Base-by-base conservation (phyloP, 805 yeast species). In the Sugiyamaella marilandica region DNA sequence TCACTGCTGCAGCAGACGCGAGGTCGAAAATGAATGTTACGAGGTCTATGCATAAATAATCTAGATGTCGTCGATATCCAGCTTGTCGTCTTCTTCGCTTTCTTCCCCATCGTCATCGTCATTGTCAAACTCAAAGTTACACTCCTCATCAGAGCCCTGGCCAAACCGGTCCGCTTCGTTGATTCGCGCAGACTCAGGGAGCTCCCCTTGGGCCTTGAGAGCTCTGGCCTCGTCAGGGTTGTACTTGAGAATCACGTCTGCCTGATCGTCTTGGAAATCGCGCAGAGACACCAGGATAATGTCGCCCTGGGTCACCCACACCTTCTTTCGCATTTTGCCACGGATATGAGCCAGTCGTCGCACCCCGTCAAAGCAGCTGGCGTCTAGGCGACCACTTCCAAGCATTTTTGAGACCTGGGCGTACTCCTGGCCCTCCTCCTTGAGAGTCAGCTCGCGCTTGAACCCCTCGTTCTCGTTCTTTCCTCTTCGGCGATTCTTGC, bases 231-330 rank as follows among this genome's bases (percentile, higher is more conserved):
- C 99, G 67, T 94, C 99, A 49, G 97, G 85, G 72, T 87, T 89
- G 74, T 85, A 94, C 74, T 94, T 94, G 73, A 92, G 95, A 54
- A 94, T 92, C 62, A 94, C 97, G 71, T 94, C 99, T 78, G 97
- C 94, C 72, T 87, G 95, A 58, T 88, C 96, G 67, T 92, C 97
- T 75, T 94, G 97, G 83, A 94, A 94, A 67, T 94, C 99, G 80
- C 99, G 90, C 65, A 94, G 81, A 7, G 97, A 91, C 46, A 92
- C 94, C 68, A 94, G 77, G 62, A 94, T 89, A 64, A 94, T 94
- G 70, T 94, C 99, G 76, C 99, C 99, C 72, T 90, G 98, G 46
- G 87, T 87, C 89, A 94, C 91, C 99, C 99, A 94, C 56, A 94
- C 99, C 82, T 92, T 94, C 85, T 94, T 94, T 81, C 99, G 87